These are phyloP conservation scores for Limtongozyma cylindracea DNA, from an alignment of 805 yeast genomes.

Conservation along the genomic window DNA sequence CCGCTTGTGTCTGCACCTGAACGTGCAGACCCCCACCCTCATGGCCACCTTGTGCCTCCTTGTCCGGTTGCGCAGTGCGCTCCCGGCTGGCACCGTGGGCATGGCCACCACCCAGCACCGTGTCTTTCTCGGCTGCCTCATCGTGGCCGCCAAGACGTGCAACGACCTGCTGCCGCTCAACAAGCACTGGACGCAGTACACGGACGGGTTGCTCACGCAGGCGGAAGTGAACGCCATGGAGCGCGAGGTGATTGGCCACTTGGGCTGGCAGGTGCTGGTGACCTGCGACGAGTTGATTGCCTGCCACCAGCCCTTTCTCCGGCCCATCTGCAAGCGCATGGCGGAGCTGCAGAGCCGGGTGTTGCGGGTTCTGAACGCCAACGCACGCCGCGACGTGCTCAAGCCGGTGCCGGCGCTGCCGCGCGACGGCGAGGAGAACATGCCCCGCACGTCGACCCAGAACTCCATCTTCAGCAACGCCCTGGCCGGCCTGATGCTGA, in stretches of 20 bases:
- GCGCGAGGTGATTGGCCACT: conserved; percentile 56
- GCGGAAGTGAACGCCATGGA: conserved; percentile 80
- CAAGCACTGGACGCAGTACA: conserved; percentile 89
- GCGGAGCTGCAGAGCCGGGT: too few relatives aligned
- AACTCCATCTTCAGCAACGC: too few relatives aligned
- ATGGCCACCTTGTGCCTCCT: conserved; percentile 82
- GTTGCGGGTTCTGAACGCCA: too few relatives aligned
- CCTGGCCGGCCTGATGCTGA: too few relatives aligned
- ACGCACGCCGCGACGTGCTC: too few relatives aligned
- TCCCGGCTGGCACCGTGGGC: conserved; percentile 79
- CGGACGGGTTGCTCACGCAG: conserved; percentile 57
- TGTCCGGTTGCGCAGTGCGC: conserved; percentile 43
- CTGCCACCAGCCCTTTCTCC: conserved; percentile 51
- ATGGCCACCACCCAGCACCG: conserved; percentile 87
- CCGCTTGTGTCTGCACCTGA: conserved; percentile 49
- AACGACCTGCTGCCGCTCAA: conserved; percentile 90
- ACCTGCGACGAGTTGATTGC: conserved; percentile 41
- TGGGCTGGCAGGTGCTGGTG: conserved; percentile 70
- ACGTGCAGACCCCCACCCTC: conserved; percentile 84
- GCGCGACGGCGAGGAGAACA: too few relatives aligned
- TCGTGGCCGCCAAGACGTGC: conserved; percentile 75
- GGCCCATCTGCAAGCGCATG: too few relatives aligned
- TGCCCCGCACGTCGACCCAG: too few relatives aligned
- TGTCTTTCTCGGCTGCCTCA: conserved; percentile 70
- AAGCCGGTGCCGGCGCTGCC: too few relatives aligned